Conservation (phyloP, 164 flowering plant species). For the Malania oleifera region DNA sequence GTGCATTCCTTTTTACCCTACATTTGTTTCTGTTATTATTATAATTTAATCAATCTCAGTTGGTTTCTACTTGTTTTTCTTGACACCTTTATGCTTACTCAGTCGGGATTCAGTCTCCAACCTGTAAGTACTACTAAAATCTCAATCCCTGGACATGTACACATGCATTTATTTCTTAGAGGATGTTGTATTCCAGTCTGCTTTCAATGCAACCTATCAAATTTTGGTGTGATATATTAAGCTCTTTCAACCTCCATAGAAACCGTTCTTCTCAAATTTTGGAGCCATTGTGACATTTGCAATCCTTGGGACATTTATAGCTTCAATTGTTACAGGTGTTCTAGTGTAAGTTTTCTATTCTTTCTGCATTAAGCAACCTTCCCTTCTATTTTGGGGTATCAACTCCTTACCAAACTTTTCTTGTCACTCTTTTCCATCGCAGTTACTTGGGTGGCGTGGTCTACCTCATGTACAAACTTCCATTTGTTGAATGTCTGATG, state of each 20-base stretch:
- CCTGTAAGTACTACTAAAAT: slow-evolving; percentile 69
- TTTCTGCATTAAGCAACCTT: background rate
- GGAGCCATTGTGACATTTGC: slow-evolving; percentile 99
- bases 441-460: slow-evolving; percentile 95
- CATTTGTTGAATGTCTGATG: slow-evolving; percentile 93
- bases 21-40: background rate
- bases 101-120: slow-evolving; percentile 92
- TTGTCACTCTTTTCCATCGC: slow-evolving; percentile 13
- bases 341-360: slow-evolving; percentile 58
- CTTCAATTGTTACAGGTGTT: slow-evolving; percentile 86
- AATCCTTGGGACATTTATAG: slow-evolving; percentile 81
- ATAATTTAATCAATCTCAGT: background rate
- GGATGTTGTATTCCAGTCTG: too few species aligned
- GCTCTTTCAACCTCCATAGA: slow-evolving; percentile 46
- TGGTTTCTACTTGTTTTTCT: slow-evolving; percentile 35
- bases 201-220: too few species aligned
- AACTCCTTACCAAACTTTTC: background rate
- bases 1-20: background rate
- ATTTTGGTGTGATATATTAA: too few species aligned
- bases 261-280: slow-evolving; percentile 96
- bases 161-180: too few species aligned
- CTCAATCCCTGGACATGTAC: too few species aligned
- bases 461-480: slow-evolving; percentile 84
- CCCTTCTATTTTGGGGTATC: background rate
- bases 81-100: slow-evolving; percentile 58